Percentiles rank a stretch among this genome's conserved stretches.
Conservation (phyloP, 2,329 filamentous ascomycete genomes). For the Teratosphaeria nubilosa region DNA sequence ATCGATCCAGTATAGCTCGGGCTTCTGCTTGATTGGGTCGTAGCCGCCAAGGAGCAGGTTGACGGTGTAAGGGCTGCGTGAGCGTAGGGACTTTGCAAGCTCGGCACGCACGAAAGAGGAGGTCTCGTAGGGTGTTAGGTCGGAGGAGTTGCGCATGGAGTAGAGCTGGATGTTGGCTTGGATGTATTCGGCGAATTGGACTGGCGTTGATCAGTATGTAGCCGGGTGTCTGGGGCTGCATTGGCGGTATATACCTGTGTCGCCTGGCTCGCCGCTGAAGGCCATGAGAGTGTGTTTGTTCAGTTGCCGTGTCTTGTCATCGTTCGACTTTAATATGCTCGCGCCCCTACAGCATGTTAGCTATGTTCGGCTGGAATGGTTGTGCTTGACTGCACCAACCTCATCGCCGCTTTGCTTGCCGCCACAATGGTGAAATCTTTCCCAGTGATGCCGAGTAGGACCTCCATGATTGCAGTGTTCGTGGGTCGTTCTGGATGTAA, state of each 20-base stretch:
- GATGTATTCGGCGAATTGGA: constrained; percentile 98
- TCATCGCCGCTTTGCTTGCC: constrained; percentile 93
- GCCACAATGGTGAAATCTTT: constrained; percentile 99
- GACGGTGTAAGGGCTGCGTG: constrained; percentile 89
- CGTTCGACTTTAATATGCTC: constrained; percentile 85
- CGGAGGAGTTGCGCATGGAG: constrained; percentile 93
- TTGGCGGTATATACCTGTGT: constrained; percentile 57
- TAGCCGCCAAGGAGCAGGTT: constrained; percentile 92
- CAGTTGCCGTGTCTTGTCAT: constrained; percentile 89
- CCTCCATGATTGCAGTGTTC: constrained; percentile 59
- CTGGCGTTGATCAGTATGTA: constrained; percentile 34
- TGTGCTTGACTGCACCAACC: neutral
- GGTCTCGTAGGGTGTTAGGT: constrained; percentile 79
- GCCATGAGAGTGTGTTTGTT: constrained; percentile 95
- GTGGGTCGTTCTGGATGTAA: neutral
- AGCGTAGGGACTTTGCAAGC: constrained; percentile 81
- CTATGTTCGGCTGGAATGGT: neutral
- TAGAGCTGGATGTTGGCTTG: constrained; percentile 98
- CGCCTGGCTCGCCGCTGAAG: constrained; percentile 90
- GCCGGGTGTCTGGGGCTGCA: neutral
- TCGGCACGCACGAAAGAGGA: constrained; percentile 91
- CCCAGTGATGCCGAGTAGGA: constrained; percentile 93
- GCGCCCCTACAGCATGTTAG: constrained; percentile 54
- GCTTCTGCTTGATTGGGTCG: constrained; percentile 83
- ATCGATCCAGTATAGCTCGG: constrained; percentile 92